These are phyloP conservation scores for Quercus parvula DNA, from an alignment of 306 rosid species.

Conservation along the genomic window DNA sequence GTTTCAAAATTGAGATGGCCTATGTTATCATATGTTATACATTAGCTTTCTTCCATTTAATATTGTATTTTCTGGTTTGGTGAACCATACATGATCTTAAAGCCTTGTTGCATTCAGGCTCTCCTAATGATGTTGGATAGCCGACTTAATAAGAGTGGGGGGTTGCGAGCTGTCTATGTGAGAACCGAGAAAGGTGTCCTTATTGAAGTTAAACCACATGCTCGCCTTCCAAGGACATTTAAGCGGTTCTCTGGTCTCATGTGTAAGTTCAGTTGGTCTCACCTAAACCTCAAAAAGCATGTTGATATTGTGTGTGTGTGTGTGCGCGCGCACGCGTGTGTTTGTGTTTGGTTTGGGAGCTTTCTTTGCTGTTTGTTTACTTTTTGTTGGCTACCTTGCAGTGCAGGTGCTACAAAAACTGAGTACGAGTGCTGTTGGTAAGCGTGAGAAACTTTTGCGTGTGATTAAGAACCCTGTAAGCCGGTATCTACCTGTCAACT, in stretches of 20 bases:
- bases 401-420: slow-evolving; percentile 79
- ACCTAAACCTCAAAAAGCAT: neutral
- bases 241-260: slow-evolving; percentile 80
- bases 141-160: slow-evolving; percentile 78
- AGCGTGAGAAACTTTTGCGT: slow-evolving; percentile 74
- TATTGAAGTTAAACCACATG: slow-evolving; percentile 73
- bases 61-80: neutral
- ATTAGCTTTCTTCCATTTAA: neutral
- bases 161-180: slow-evolving; percentile 65
- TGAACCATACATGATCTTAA: neutral
- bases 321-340: too few species aligned
- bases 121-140: slow-evolving; percentile 75
- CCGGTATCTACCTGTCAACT: slow-evolving; percentile 63
- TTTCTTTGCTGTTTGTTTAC: slow-evolving; percentile 13
- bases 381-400: slow-evolving; percentile 32
- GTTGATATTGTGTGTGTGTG: neutral
- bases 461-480: slow-evolving; percentile 76
- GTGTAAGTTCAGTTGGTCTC: slow-evolving; percentile 50
- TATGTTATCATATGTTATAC: too few species aligned
- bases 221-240: slow-evolving; percentile 87
- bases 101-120: slow-evolving; percentile 40
- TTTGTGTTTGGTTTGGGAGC: neutral
- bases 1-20: too few species aligned
- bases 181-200: slow-evolving; percentile 75
- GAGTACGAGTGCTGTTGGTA: slow-evolving; percentile 71